Percentiles rank a stretch among this genome's conserved stretches.
Conservation (phyloP, 108 stramenopile genomes). For the Cylindrotheca closterium region DNA sequence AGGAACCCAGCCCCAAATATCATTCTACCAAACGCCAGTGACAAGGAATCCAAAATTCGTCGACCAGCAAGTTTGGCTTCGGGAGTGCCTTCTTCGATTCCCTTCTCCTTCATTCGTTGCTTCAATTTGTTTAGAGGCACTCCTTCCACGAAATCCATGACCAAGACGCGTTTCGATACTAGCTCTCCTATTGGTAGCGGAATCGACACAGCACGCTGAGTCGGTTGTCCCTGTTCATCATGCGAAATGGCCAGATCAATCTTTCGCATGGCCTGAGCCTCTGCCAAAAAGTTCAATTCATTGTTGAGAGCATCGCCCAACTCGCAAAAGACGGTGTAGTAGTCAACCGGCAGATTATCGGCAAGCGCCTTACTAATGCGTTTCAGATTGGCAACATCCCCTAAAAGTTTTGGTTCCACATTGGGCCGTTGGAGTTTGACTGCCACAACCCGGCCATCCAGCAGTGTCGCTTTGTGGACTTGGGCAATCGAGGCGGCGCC, state of each 20-base stretch:
- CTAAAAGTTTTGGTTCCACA: slow-evolving; percentile 50
- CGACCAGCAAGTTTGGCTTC: slow-evolving; percentile 49
- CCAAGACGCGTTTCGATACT: slow-evolving; percentile 57
- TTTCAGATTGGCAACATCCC: slow-evolving; percentile 66
- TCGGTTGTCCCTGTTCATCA: slow-evolving; percentile 22
- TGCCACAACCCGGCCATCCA: slow-evolving; percentile 47
- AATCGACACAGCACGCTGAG: slow-evolving; percentile 23
- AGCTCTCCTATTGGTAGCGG: slow-evolving; percentile 51
- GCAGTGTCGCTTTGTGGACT: slow-evolving; percentile 69
- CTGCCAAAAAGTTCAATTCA: slow-evolving; percentile 82
- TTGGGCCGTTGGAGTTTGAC: slow-evolving; percentile 69
- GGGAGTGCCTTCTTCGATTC: slow-evolving; percentile 40
- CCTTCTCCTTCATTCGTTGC: slow-evolving; percentile 36
- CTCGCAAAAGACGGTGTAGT: slow-evolving; percentile 66
- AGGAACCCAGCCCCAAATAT: slow-evolving; percentile 59
- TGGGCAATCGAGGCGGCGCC: slow-evolving; percentile 79
- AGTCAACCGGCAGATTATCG: slow-evolving; percentile 64
- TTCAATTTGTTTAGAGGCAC: slow-evolving; percentile 34
- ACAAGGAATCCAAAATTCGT: slow-evolving; percentile 34
- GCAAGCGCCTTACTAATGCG: slow-evolving; percentile 56
- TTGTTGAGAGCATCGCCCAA: slow-evolving; percentile 78
- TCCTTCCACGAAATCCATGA: slow-evolving; percentile 61
- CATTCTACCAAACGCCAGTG: slow-evolving; percentile 54
- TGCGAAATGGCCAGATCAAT: slow-evolving; percentile 52
- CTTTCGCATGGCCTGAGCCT: slow-evolving; percentile 50